Evolutionary conservation across 768 basidiomycete species (phyloP).

Genomic region (Tephrocybe sp.): DNA sequence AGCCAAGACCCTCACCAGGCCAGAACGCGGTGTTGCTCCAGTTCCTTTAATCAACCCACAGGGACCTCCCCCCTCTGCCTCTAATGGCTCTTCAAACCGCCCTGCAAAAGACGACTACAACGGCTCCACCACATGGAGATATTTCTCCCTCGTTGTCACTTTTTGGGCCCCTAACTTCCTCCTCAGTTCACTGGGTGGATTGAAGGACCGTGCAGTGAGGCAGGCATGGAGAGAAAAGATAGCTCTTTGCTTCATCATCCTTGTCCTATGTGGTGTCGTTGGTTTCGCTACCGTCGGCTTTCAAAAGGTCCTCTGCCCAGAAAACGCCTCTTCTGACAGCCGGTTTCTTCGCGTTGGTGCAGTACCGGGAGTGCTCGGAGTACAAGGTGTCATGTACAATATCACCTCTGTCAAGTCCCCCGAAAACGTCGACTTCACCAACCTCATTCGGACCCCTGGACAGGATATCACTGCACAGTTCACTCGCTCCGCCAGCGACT

Average conservation of each 20-base stretch:
- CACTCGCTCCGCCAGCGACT: conserved; percentile 65
- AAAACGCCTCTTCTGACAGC: conserved; percentile 40
- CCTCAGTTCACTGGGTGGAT: conserved; percentile 71
- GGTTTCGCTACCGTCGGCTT: conserved; percentile 96
- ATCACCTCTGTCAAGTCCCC: conserved; percentile 55
- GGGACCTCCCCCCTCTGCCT: conserved; percentile 36
- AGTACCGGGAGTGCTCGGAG: conserved; percentile 62
- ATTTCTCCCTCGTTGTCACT: conserved; percentile 77
- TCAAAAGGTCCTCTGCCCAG: conserved; percentile 89
- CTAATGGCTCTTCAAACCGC: conserved; percentile 30
- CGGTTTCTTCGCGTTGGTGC: conserved; percentile 58
- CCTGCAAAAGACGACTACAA: conserved; percentile 36
- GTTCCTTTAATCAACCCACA: conserved; percentile 92
- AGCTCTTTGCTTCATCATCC: conserved; percentile 85
- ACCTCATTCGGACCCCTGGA: conserved; percentile 60
- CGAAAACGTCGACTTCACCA: conserved; percentile 54
- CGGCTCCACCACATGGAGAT: conserved; percentile 69
- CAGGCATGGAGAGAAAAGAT: conserved; percentile 99
- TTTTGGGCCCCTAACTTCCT: conserved; percentile 89
- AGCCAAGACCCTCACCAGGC: conserved; percentile 94
- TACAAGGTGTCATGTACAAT: conserved; percentile 80
- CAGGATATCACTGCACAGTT: conserved; percentile 92
- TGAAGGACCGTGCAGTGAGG: conserved; percentile 72
- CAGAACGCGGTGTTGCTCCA: conserved; percentile 92
- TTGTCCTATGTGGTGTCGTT: conserved; percentile 72